Conservation (phyloP, 1,284 basidiomycete species). For the Fomes fomentarius region DNA sequence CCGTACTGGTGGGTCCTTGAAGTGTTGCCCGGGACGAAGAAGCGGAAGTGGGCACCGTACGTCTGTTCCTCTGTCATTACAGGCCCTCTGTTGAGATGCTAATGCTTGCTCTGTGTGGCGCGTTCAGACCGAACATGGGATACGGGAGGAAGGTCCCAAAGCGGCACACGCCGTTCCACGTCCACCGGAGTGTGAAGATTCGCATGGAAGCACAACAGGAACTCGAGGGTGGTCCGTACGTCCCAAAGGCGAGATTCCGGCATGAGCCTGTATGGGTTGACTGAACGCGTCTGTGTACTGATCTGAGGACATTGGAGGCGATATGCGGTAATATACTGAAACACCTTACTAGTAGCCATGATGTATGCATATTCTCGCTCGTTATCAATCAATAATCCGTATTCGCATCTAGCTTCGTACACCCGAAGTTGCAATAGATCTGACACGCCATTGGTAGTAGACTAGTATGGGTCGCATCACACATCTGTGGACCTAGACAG, state of each 20-base stretch:
- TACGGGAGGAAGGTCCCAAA: slow-evolving; percentile 45
- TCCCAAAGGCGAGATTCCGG: slow-evolving; percentile 44
- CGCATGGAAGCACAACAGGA: slow-evolving; percentile 43
- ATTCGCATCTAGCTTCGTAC: too few relatives aligned
- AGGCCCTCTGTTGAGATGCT: too few relatives aligned
- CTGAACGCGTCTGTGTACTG: slow-evolving; percentile 1
- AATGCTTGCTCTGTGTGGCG: background rate
- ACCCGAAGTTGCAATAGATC: too few relatives aligned
- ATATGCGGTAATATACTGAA: too few relatives aligned
- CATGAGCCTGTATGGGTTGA: slow-evolving; percentile 31
- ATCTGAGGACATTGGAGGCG: too few relatives aligned
- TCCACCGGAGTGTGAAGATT: slow-evolving; percentile 57
- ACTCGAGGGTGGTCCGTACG: slow-evolving; percentile 37
- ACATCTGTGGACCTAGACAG: too few relatives aligned
- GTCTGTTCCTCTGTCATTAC: too few relatives aligned
- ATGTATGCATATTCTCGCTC: too few relatives aligned
- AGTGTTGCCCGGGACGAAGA: background rate
- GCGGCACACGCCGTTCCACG: slow-evolving; percentile 37
- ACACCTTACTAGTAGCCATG: too few relatives aligned
- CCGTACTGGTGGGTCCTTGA: slow-evolving; percentile 3
- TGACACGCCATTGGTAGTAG: too few relatives aligned
- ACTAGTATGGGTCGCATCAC: too few relatives aligned
- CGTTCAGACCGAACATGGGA: slow-evolving; percentile 49
- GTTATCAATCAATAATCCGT: too few relatives aligned
- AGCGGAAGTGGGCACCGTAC: background rate